Base-by-base conservation (phyloP, 2,329 filamentous ascomycete species). In the Graphilbum sp. region DNA sequence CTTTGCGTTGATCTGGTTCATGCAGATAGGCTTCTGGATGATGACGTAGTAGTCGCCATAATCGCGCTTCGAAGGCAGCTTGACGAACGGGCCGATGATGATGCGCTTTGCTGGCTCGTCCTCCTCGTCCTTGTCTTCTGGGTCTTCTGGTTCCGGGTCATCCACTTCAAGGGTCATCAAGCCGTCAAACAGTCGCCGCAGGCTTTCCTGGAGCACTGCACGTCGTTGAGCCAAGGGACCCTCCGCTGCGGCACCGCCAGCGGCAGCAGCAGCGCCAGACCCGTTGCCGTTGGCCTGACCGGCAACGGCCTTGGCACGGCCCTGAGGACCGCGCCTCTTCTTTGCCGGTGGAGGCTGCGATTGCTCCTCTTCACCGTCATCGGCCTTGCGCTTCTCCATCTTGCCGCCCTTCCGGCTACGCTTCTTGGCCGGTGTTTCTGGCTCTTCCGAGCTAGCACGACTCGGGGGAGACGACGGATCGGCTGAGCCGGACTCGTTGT, bases 11-110 rank as follows among this genome's bases (percentile, higher is more conserved):
- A 98, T 94, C 55, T 86, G 78, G 49, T 94, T 90, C 81, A 96
- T 94, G 53, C 83, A 88, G 52, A 98, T 95, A 0, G 90, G 90
- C 39, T 78, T 79, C 53, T 79, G 74, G 55, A 98, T 98, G 56
- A 95, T 75, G 54, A 88, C 63, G 56, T 95, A 98, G 63, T 98
- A 98, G 54, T 96, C 87, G 20, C 85, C 81, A 53, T 92, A 98
- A 42, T 88, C 77, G 42, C 79, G 78, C 62, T 85, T 92, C 31
- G 85, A 79, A 1, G 88, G 88, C 24, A 95, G 67, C 52, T 90
- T 87, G 57, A 96, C 72, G 58, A 98, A 98, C 0, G 87, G 88
- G 24, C 87, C 86, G 46, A 95, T 95, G 53, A 95, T 84, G 38
- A 85, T 71, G 35, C 87, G 82, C 49, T 78, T 80, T 32, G 62